Evolutionary conservation across 2,329 filamentous ascomycete species (phyloP).

Genomic region (Talaromyces sp.): DNA sequence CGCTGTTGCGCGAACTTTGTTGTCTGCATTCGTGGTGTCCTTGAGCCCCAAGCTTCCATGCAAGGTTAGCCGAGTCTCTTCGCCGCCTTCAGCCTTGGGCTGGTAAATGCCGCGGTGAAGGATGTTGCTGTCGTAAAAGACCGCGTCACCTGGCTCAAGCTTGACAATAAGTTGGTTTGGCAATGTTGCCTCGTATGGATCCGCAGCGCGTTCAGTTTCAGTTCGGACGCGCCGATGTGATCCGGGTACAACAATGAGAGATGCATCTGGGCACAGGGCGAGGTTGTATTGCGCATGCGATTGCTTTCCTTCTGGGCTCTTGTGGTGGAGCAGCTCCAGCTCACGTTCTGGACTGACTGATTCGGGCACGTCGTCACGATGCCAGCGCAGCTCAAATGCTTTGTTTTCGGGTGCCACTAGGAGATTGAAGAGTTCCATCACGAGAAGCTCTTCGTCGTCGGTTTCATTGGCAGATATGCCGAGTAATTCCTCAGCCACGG

Average conservation of each 20-base stretch:
- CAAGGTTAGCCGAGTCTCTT: conserved; percentile 35
- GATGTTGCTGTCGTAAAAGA: conserved; percentile 90
- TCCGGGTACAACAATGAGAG: conserved; percentile 70
- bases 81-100: conserved; percentile 29
- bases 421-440: conserved; percentile 86
- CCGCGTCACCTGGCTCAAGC: conserved; percentile 68
- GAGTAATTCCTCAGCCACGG: conserved; percentile 61
- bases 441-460: conserved; percentile 56
- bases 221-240: conserved; percentile 69
- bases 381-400: conserved; percentile 75
- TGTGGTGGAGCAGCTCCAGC: conserved; percentile 50
- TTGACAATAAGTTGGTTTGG: conserved; percentile 61
- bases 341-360: conserved; percentile 63
- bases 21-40: conserved; percentile 17
- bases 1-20: conserved; percentile 34
- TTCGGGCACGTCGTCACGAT: conserved; percentile 73
- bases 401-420: conserved; percentile 63
- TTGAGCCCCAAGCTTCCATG: conserved; percentile 40
- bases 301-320: conserved; percentile 41
- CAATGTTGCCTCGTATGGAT: conserved; percentile 57
- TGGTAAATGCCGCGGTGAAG: conserved; percentile 46
- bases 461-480: conserved; percentile 28
- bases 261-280: conserved; percentile 68
- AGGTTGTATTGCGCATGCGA: conserved; percentile 86
- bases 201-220: conserved; percentile 60